Conservation (phyloP, 1,284 basidiomycete genomes). For the Puccinia coronata region DNA sequence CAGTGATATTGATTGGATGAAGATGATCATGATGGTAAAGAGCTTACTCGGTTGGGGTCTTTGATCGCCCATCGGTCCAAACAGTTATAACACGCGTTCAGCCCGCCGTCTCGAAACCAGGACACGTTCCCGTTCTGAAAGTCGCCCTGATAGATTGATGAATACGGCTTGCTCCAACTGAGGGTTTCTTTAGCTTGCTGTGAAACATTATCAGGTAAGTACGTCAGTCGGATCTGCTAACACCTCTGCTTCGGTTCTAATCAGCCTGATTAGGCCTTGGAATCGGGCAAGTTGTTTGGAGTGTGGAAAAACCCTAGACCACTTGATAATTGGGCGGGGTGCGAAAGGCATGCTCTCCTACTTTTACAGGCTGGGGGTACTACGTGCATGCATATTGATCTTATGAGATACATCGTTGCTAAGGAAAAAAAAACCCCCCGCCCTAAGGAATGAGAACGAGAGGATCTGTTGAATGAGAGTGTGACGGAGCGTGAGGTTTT, state of each 20-base stretch:
- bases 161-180: slow-evolving; percentile 88
- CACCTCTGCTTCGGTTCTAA: background rate
- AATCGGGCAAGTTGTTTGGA: too few relatives aligned
- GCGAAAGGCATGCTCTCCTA: too few relatives aligned
- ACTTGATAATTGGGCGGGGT: too few relatives aligned
- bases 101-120: slow-evolving; percentile 71
- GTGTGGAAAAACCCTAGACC: too few relatives aligned
- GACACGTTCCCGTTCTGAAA: slow-evolving; percentile 85
- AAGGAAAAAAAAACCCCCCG: too few relatives aligned
- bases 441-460: too few relatives aligned
- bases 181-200: slow-evolving; percentile 75
- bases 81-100: slow-evolving; percentile 87
- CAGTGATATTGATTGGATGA: slow-evolving; percentile 10
- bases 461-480: too few relatives aligned
- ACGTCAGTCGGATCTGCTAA: background rate
- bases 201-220: background rate
- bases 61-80: slow-evolving; percentile 94
- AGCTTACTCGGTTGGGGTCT: slow-evolving; percentile 77
- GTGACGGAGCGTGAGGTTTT: too few relatives aligned
- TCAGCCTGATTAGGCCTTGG: too few relatives aligned
- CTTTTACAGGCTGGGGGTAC: too few relatives aligned
- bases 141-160: slow-evolving; percentile 78
- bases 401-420: too few relatives aligned
- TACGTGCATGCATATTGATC: too few relatives aligned
- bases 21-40: slow-evolving; percentile 6